phyloP scores from a whole-genome alignment of 2,329 filamentous ascomycete genomes.

The Teratosphaeria pseudoeucalypti region DNA sequence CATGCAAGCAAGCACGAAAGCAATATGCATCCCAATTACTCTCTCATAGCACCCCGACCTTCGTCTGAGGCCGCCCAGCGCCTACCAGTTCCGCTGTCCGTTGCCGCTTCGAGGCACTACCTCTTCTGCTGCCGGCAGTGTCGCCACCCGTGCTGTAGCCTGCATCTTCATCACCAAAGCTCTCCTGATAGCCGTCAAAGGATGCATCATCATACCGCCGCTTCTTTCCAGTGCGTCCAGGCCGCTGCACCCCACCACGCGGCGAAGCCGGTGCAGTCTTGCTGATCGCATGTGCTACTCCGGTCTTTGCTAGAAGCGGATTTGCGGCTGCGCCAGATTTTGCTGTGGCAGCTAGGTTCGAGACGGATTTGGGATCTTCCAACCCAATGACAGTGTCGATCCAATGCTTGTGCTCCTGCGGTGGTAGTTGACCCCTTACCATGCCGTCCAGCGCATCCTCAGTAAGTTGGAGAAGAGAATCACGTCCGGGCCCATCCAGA shows the following conservation, averaged over 20 bases:
- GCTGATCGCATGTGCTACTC: constrained; percentile 11
- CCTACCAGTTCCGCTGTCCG: constrained; percentile 8
- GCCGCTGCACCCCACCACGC: constrained; percentile 41
- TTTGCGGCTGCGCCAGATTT: constrained; percentile 9
- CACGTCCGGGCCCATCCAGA: neutral
- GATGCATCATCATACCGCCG: constrained; percentile 64
- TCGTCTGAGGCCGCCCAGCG: neutral
- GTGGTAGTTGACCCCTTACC: constrained; percentile 29
- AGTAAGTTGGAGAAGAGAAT: constrained; percentile 25
- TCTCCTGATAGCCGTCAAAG: constrained; percentile 65
- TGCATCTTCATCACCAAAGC: constrained; percentile 53
- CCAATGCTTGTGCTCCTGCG: constrained; percentile 32
- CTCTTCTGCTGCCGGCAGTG: constrained; percentile 39
- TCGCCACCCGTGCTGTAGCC: constrained; percentile 66
- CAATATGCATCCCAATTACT: neutral
- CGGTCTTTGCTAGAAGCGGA: constrained; percentile 16
- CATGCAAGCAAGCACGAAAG: neutral
- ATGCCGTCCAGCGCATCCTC: constrained; percentile 10
- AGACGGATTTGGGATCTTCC: constrained; percentile 27
- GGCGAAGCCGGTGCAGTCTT: constrained; percentile 27
- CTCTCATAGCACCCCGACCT: neutral
- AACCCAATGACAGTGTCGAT: constrained; percentile 31
- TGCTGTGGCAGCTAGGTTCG: constrained; percentile 5
- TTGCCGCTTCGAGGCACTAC: constrained; percentile 17
- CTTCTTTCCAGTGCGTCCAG: constrained; percentile 60